These are phyloP conservation scores for Suillus cothurnatus DNA, from an alignment of 768 basidiomycete genomes.

Conservation along the genomic window DNA sequence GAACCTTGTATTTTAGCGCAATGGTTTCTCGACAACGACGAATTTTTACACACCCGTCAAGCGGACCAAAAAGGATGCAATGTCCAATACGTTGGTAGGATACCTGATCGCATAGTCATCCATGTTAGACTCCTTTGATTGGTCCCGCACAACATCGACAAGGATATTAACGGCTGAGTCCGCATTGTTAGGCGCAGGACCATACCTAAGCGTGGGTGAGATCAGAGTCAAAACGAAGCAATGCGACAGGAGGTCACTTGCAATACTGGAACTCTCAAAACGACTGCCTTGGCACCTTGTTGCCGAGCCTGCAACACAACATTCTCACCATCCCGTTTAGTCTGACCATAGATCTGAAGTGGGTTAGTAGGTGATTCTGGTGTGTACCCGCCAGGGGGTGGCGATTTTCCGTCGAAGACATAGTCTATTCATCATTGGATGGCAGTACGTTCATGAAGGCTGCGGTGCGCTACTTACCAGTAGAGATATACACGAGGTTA, in stretches of 20 bases:
- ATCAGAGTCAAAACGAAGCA: conserved; percentile 2
- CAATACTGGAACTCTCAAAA: conserved; percentile 92
- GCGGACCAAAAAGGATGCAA: conserved; percentile 81
- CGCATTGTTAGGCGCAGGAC: conserved; percentile 78
- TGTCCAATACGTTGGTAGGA: conserved; percentile 89
- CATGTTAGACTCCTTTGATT: conserved; percentile 91
- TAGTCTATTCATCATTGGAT: conserved; percentile 60
- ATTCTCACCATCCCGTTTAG: conserved; percentile 86
- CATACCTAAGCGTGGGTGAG: conserved; percentile 60
- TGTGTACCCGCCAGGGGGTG: conserved; percentile 64
- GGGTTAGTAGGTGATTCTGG: conserved; percentile 77
- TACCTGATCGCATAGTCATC: conserved; percentile 93
- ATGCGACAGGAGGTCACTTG: conserved; percentile 37
- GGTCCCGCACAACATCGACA: conserved; percentile 83
- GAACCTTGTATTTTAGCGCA: not conserved
- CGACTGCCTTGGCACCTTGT: conserved; percentile 56
- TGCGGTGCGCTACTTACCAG: conserved; percentile 47
- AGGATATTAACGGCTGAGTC: conserved; percentile 92
- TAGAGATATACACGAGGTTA: conserved; percentile 89
- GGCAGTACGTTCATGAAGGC: conserved; percentile 12
- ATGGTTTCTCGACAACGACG: not conserved
- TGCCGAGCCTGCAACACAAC: conserved; percentile 57
- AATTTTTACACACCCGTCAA: conserved; percentile 55
- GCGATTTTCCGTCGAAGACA: conserved; percentile 92
- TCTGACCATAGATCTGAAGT: conserved; percentile 82